A percentile compares a stretch with the other conserved stretches of the same genome.
phyloP scores from a whole-genome alignment of 2,329 filamentous ascomycete species.

The Colletotrichum neosansevieriae region DNA sequence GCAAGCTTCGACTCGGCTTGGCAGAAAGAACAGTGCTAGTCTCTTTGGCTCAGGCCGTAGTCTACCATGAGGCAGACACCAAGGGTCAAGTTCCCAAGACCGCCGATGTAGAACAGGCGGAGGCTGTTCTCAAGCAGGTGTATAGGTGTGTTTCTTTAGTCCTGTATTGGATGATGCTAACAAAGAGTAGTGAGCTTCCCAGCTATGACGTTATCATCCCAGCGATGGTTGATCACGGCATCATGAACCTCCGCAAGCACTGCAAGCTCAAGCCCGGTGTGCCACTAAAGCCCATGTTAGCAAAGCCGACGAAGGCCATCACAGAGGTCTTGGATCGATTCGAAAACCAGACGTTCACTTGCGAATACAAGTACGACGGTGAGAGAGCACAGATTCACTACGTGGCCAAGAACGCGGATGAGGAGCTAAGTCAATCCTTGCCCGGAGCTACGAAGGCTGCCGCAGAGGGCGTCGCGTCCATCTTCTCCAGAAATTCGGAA shows the following conservation, averaged over 20 bases:
- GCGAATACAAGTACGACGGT: slow-evolving; percentile 99
- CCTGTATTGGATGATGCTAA: slow-evolving; percentile 49
- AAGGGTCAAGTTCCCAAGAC: slow-evolving; percentile 79
- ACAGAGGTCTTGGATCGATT: slow-evolving; percentile 98
- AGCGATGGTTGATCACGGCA: slow-evolving; percentile 86
- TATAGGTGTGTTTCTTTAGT: slow-evolving; percentile 72
- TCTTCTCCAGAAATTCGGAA: slow-evolving; percentile 98
- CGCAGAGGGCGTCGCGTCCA: slow-evolving; percentile 83
- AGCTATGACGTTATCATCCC: slow-evolving; percentile 97
- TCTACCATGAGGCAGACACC: slow-evolving; percentile 82
- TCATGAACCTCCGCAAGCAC: slow-evolving; percentile 82
- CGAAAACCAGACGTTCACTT: slow-evolving; percentile 94
- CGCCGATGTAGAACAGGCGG: slow-evolving; percentile 83
- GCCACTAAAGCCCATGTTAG: slow-evolving; percentile 97
- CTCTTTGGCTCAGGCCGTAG: slow-evolving; percentile 88
- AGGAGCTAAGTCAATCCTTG: slow-evolving; percentile 74
- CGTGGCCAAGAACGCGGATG: slow-evolving; percentile 81
- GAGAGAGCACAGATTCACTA: slow-evolving; percentile 99
- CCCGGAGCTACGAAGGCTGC: slow-evolving; percentile 73
- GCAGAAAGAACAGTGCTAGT: slow-evolving; percentile 94
- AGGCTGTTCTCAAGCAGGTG: slow-evolving; percentile 87
- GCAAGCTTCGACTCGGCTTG: slow-evolving; percentile 90
- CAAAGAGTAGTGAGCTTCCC: slow-evolving; percentile 80
- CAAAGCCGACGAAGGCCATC: slow-evolving; percentile 97
- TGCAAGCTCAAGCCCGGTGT: slow-evolving; percentile 95